Base-by-base conservation (phyloP, 2,329 filamentous ascomycete species). In the Fusarium sp. region DNA sequence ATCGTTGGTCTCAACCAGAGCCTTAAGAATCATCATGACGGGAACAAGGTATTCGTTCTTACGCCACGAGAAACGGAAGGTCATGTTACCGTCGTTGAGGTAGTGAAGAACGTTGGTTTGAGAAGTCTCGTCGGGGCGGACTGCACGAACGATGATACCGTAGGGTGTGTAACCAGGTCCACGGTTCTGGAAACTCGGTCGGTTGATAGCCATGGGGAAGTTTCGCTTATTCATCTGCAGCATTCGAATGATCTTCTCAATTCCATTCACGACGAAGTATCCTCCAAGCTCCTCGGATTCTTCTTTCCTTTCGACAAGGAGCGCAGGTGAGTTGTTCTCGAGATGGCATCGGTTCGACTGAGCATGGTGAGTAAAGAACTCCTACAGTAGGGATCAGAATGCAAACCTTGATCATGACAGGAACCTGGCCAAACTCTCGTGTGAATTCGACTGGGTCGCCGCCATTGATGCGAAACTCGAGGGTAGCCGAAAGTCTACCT, bases 41-140 rank as follows among this genome's bases (percentile, higher is more conserved):
- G 96, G 96, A 4, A 99, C 87, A n/a, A 99, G 87, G 75, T 93
- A 99, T 79, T 99, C 96, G 71, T 94, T 93, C 81, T 99, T 99
- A 70, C 94, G 87, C 95, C 95, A 99, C 8, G 95, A 97, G 80
- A 99, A 99, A 56, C 96, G 88, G 80, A 99, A 97, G 1, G 93
- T 98, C 73, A 98, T 90, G 78, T 97, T 98, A 68, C 96, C 96
- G 77, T 99, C 96, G 73, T 86, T 93, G 56, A 99, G 87, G 78
- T 98, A 99, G 80, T 99, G 96, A 47, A 99, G 85, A 32, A 97
- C 94, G 75, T 98, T 99, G 36, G 95, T 98, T 79, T 98, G 95
- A 28, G 94, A 97, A 10, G 95, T 97, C 81, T 99, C 94, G 79
- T 99, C 96, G n/a, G 94, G 94, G 59, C 96, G 89, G 55, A 97